A percentile compares a stretch with the other conserved stretches of the same genome.
Evolutionary conservation across 1,284 basidiomycete genomes (phyloP).

Genomic region (Naganishia sp.): DNA sequence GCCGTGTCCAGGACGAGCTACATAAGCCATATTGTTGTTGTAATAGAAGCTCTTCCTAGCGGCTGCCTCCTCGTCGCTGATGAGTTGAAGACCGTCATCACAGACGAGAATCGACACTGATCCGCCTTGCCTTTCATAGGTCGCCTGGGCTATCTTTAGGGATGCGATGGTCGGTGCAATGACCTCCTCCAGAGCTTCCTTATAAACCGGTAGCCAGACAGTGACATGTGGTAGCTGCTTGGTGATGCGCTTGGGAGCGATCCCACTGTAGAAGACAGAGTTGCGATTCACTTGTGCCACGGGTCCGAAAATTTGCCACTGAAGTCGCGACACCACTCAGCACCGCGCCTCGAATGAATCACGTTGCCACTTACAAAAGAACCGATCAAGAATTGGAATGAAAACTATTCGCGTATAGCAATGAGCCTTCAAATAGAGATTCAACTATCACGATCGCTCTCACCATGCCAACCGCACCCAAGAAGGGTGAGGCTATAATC

Average conservation of each 20-base stretch:
- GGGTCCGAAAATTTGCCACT: constrained; percentile 55
- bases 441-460: constrained; percentile 21
- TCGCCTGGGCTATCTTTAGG: constrained; percentile 69
- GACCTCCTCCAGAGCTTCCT: constrained; percentile 62
- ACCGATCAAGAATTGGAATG: background rate
- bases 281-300: constrained; percentile 60
- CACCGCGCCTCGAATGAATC: constrained; percentile 47
- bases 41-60: constrained; percentile 72
- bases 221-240: constrained; percentile 61
- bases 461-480: constrained; percentile 57
- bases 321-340: constrained; percentile 47
- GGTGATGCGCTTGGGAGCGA: constrained; percentile 56
- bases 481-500: constrained; percentile 53
- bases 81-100: constrained; percentile 62
- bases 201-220: constrained; percentile 64
- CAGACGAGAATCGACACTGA: constrained; percentile 9
- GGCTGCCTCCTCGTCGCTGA: constrained; percentile 64
- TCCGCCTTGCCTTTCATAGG: constrained; percentile 58
- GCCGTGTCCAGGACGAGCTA: constrained; percentile 73
- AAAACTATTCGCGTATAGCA: background rate
- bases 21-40: constrained; percentile 77
- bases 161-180: constrained; percentile 70
- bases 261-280: constrained; percentile 59
- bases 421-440: background rate
- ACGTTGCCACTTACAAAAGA: constrained; percentile 36